A percentile compares a stretch with the other conserved stretches of the same genome.
phyloP scores from a whole-genome alignment of 2,329 filamentous ascomycete genomes.

The Talaromyces pinophilus region DNA sequence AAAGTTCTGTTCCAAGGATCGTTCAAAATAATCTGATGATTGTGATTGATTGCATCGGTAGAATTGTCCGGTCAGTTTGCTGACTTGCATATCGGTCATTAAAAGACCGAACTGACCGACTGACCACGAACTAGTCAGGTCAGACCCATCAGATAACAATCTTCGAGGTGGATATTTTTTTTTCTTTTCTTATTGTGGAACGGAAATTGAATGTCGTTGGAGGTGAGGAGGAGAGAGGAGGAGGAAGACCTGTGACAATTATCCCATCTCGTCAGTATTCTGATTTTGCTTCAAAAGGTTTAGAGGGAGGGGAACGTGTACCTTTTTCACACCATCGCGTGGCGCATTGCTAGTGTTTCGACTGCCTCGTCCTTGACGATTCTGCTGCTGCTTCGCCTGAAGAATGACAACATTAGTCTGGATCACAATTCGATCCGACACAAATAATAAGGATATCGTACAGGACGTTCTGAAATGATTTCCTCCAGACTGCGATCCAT shows the following conservation, averaged over 20 bases:
- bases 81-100: constrained; percentile 16
- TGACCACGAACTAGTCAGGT: constrained; percentile 9
- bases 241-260: constrained; percentile 47
- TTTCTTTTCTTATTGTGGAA: constrained; percentile 8
- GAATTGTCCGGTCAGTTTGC: constrained; percentile 7
- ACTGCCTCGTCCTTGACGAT: constrained; percentile 42
- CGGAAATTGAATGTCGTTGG: constrained; percentile 6
- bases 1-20: constrained; percentile 3
- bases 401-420: constrained; percentile 25
- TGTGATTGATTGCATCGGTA: constrained; percentile 10
- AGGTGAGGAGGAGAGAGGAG: constrained; percentile 40
- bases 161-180: neutral
- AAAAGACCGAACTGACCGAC: constrained; percentile 6
- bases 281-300: neutral
- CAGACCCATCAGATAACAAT: constrained; percentile 12
- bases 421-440: neutral
- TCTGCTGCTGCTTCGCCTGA: constrained; percentile 26
- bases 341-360: constrained; percentile 55
- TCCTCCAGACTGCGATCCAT: constrained; percentile 69
- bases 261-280: neutral
- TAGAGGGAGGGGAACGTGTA: constrained; percentile 35
- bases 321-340: constrained; percentile 90
- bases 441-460: constrained; percentile 35
- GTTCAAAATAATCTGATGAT: neutral
- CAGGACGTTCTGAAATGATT: constrained; percentile 63